Evolutionary conservation across 768 basidiomycete genomes (phyloP).

Genomic region (Leccinellum luteum): DNA sequence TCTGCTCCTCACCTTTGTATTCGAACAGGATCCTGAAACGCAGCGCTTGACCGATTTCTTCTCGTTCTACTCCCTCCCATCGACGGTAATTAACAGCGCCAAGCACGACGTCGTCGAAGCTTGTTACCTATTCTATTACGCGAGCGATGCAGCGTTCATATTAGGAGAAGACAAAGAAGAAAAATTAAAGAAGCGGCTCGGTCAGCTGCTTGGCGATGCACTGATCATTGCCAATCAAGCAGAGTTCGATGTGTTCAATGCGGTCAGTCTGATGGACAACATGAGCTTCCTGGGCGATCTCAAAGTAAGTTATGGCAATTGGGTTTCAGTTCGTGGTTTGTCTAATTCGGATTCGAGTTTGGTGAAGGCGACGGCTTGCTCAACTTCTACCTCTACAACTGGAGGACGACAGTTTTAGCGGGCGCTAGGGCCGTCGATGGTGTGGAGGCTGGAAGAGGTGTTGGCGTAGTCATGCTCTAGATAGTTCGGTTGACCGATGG

Average conservation of each 20-base stretch:
- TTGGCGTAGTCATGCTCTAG: conserved; percentile 94
- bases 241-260: conserved; percentile 96
- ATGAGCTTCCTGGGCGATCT: conserved; percentile 75
- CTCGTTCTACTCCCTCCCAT: conserved; percentile 96
- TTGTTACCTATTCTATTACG: conserved; percentile 96
- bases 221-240: conserved; percentile 77
- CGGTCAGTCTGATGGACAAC: conserved; percentile 94
- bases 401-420: conserved; percentile 78
- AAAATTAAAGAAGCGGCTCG: conserved; percentile 65
- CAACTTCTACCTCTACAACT: conserved; percentile 94
- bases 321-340: not conserved
- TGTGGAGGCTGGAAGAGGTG: conserved; percentile 64
- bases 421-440: conserved; percentile 58
- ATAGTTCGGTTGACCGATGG: not conserved
- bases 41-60: conserved; percentile 91
- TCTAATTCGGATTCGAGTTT: conserved; percentile 54
- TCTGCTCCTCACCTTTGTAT: not conserved
- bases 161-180: conserved; percentile 59
- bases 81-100: conserved; percentile 79
- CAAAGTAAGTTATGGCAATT: conserved; percentile 50
- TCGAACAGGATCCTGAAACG: conserved; percentile 69
- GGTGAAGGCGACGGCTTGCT: conserved; percentile 90
- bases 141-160: conserved; percentile 70
- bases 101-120: conserved; percentile 79
- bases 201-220: conserved; percentile 73